Base-by-base conservation (phyloP, 2,329 filamentous ascomycete species). In the Colletotrichum siamense region DNA sequence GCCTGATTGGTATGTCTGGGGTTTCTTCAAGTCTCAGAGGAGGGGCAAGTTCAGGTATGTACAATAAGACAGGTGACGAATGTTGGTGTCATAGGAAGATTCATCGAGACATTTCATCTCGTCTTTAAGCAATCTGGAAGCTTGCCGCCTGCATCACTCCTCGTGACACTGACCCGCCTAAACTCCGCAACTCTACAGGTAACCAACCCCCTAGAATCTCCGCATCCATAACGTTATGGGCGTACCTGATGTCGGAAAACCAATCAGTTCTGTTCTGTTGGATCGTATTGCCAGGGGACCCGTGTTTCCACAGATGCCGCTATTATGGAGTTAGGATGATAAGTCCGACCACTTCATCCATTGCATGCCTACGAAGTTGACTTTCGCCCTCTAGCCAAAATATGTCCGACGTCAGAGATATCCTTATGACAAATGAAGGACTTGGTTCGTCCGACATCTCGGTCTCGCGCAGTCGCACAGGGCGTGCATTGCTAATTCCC, bases 101-200 rank as follows among this genome's bases (percentile, higher is more conserved):
- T 52, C 44, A 5, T 52, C n/a, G 10, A 22, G 44, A 13, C 4
- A 22, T 22, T 52, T 24, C 44, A 52, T 52, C 44, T 52, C 44
- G n/a, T 13, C 44, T 52, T 52, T 22, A 52, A 22, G 10, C 44
- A 52, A 52, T 13, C 44, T 8, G 44, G 10, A 52, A 52, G n/a
- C 44, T 52, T 24, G 44, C 12, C 0, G n/a, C 12, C 44, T 52
- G 44, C 44, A 22, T 52, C 10, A 13, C 44, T 22, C 44, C 44
- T 52, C 44, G 44, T 52, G 44, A 4, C 44, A 22, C n/a, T 52
- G 44, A 52, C 44, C 6, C 44, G 44, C 44, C 44, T 24, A 52
- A 52, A 52, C n/a, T 52, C 44, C 44, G 44, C 44, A 52, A 52
- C n/a, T 13, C 44, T n/a, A 52, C 44, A 49, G n/a, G n/a, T 22